Evolutionary conservation across 2,329 filamentous ascomycete genomes (phyloP).

Genomic region (Venturia aucupariae): DNA sequence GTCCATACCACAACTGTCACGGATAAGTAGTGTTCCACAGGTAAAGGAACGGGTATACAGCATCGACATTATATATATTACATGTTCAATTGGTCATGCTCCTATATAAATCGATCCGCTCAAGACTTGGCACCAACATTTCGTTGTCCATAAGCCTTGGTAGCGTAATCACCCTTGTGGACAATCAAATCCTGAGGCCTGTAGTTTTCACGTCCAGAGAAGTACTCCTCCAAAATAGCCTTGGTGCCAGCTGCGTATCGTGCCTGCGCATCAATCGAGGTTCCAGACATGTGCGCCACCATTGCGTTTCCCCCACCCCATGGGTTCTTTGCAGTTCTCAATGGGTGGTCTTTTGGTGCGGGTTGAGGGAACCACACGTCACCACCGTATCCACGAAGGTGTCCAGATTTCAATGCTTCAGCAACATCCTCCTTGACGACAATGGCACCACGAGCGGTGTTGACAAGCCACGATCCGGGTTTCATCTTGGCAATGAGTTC

Average conservation of each 20-base stretch:
- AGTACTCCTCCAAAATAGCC: slow-evolving; percentile 84
- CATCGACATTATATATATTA: too few species aligned
- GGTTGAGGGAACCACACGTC: slow-evolving; percentile 98
- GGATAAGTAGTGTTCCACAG: too few species aligned
- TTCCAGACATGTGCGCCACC: slow-evolving; percentile 98
- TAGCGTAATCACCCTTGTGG: slow-evolving; percentile 81
- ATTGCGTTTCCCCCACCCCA: slow-evolving; percentile 97
- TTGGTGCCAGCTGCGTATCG: slow-evolving; percentile 83
- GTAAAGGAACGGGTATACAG: too few species aligned
- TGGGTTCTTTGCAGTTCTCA: slow-evolving; percentile 87
- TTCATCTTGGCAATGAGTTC: slow-evolving; percentile 99
- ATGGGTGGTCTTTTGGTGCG: slow-evolving; percentile 82
- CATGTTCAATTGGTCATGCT: background rate
- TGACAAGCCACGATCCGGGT: slow-evolving; percentile 92
- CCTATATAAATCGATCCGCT: background rate
- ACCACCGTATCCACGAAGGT: slow-evolving; percentile 80
- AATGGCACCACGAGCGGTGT: slow-evolving; percentile 97
- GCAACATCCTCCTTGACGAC: slow-evolving; percentile 99
- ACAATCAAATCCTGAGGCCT: slow-evolving; percentile 85
- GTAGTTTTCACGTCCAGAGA: slow-evolving; percentile 82
- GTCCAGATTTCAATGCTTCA: slow-evolving; percentile 80
- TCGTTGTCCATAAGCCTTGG: slow-evolving; percentile 82
- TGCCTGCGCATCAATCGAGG: slow-evolving; percentile 95
- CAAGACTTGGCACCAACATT: slow-evolving; percentile 3
- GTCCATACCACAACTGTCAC: too few species aligned